Evolutionary conservation across 176 grass and related monocot genomes (phyloP).

Genomic region (Oryza coarctata): DNA sequence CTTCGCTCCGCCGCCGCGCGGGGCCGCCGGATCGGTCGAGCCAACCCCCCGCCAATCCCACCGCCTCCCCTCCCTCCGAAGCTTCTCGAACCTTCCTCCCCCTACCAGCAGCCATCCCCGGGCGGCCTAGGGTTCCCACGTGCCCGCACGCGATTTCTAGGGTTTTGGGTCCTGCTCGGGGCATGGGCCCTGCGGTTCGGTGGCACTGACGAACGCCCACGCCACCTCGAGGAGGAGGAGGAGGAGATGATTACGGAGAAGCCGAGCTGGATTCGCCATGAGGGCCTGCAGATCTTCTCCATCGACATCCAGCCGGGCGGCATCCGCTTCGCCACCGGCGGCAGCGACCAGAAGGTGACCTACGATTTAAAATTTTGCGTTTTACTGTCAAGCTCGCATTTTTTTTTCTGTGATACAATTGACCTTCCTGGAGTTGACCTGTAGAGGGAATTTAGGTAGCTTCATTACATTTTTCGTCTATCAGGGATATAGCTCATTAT

Average conservation of each 20-base stretch:
- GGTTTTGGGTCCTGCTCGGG: slow-evolving; percentile 26
- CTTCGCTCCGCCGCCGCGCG: slow-evolving; percentile 36
- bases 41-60: neutral
- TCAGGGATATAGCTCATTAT: neutral
- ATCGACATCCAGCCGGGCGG: slow-evolving; percentile 92
- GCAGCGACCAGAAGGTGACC: slow-evolving; percentile 87
- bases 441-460: neutral
- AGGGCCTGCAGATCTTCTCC: slow-evolving; percentile 98
- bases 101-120: neutral
- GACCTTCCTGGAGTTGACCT: neutral
- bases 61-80: neutral
- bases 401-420: neutral
- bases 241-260: slow-evolving; percentile 88
- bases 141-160: slow-evolving; percentile 31
- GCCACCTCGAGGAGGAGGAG: neutral
- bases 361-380: neutral
- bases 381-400: neutral
- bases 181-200: slow-evolving; percentile 25
- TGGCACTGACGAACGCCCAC: neutral
- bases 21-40: slow-evolving; percentile 4
- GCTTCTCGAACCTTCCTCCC: neutral
- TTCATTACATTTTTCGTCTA: neutral
- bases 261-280: slow-evolving; percentile 84
- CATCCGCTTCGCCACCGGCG: slow-evolving; percentile 83
- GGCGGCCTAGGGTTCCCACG: slow-evolving; percentile 39